These are phyloP conservation scores for Maudiozyma barnettii DNA, from an alignment of 805 yeast genomes.

Conservation along the genomic window DNA sequence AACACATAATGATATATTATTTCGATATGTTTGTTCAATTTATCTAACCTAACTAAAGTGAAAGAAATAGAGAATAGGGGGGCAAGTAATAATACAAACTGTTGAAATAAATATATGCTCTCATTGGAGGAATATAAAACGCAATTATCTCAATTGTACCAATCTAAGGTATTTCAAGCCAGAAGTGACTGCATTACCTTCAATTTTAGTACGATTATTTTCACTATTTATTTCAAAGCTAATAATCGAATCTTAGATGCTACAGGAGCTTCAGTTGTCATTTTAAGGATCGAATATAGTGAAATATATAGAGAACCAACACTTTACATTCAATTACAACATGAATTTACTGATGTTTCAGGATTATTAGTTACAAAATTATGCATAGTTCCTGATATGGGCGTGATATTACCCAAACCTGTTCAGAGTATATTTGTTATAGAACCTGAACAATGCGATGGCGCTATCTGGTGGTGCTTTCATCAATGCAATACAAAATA, in stretches of 20 bases:
- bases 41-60: too few relatives aligned
- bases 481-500: constrained; percentile 25
- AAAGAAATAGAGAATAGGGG: too few relatives aligned
- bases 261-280: not conserved
- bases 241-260: constrained; percentile 3
- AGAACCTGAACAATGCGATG: constrained; percentile 6
- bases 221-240: not conserved
- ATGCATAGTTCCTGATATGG: not conserved
- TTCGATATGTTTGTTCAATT: too few relatives aligned
- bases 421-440: constrained; percentile 1
- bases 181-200: not conserved
- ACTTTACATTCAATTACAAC: constrained; percentile 15
- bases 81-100: too few relatives aligned
- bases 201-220: not conserved
- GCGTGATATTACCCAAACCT: constrained; percentile 9
- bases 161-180: not conserved
- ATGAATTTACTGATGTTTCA: not conserved
- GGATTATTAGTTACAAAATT: not conserved
- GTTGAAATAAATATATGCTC: not conserved
- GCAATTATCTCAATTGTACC: not conserved
- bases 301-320: constrained; percentile 19
- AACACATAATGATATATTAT: too few relatives aligned
- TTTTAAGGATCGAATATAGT: constrained; percentile 12
- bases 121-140: not conserved
- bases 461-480: constrained; percentile 18